Evolutionary conservation across 495 filamentous ascomycete genomes (phyloP).

Genomic region (Talaromyces thailandensis): DNA sequence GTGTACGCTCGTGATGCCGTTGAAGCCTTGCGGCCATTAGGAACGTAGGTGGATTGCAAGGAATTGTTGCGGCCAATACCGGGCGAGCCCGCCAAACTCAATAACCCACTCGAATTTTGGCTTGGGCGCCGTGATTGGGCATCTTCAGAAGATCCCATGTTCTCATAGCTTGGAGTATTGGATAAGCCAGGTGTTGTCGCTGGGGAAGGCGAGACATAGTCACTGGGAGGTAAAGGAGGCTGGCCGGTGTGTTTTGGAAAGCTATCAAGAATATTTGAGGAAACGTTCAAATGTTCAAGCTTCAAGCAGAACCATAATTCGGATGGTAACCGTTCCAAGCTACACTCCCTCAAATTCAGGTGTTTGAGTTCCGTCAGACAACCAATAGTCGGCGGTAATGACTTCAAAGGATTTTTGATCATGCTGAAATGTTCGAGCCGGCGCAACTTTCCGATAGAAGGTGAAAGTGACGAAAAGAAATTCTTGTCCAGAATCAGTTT

Average conservation of each 20-base stretch:
- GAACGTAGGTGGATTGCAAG: constrained; percentile 67
- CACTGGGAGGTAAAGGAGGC: constrained; percentile 48
- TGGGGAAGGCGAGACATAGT: constrained; percentile 35
- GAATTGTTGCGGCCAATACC: constrained; percentile 66
- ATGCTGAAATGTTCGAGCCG: constrained; percentile 89
- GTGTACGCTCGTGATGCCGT: constrained; percentile 60
- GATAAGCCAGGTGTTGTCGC: constrained; percentile 41
- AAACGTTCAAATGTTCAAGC: constrained; percentile 87
- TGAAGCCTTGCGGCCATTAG: constrained; percentile 72
- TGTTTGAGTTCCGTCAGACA: constrained; percentile 73
- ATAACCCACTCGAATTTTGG: constrained; percentile 65
- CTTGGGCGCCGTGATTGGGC: constrained; percentile 63
- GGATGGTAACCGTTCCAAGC: constrained; percentile 74
- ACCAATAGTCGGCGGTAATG: constrained; percentile 78
- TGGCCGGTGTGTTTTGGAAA: constrained; percentile 79
- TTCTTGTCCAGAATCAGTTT: constrained; percentile 90
- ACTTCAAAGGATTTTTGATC: constrained; percentile 76
- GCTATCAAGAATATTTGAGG: constrained; percentile 79
- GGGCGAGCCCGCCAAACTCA: constrained; percentile 69
- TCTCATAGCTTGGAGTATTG: constrained; percentile 63
- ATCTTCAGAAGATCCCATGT: constrained; percentile 62
- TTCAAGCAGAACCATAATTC: constrained; percentile 89
- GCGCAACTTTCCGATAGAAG: constrained; percentile 72
- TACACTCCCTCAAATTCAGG: constrained; percentile 86
- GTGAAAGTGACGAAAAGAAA: constrained; percentile 81